These are phyloP conservation scores for Cucumis cinereus DNA, from an alignment of 306 rosid species.

Conservation along the genomic window DNA sequence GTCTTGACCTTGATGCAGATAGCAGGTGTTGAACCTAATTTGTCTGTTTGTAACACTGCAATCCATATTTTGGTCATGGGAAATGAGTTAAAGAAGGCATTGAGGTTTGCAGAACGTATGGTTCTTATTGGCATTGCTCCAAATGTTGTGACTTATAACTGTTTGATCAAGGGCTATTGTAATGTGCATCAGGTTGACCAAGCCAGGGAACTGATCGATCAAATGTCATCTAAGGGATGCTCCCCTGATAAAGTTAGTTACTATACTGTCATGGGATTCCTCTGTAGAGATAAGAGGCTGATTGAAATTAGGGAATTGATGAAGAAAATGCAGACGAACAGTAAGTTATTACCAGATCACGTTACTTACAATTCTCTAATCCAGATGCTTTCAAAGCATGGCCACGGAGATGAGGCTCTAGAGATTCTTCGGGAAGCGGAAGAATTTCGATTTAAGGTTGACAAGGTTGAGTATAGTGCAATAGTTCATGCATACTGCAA, in stretches of 20 bases:
- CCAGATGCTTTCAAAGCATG: conserved; percentile 60
- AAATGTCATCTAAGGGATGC: conserved; percentile 58
- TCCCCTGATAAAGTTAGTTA: conserved; percentile 74
- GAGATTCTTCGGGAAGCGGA: conserved; percentile 65
- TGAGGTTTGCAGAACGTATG: conserved; percentile 54
- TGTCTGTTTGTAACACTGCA: conserved; percentile 65
- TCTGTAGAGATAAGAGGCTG: conserved; percentile 52
- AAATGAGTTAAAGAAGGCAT: conserved; percentile 46
- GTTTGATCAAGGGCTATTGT: conserved; percentile 82
- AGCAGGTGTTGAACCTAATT: conserved; percentile 67
- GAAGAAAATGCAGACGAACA: conserved; percentile 39
- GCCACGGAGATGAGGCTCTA: conserved; percentile 61
- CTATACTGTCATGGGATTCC: conserved; percentile 63
- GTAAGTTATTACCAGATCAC: conserved; percentile 54
- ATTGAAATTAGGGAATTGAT: conserved; percentile 42
- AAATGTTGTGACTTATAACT: conserved; percentile 51
- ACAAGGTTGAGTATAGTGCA: conserved; percentile 80
- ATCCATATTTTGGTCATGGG: conserved; percentile 62
- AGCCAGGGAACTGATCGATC: conserved; percentile 52
- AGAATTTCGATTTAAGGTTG: conserved; percentile 45
- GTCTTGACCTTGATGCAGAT: conserved; percentile 81
- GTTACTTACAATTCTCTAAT: conserved; percentile 72
- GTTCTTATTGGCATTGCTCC: conserved; percentile 51
- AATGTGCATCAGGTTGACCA: conserved; percentile 33
- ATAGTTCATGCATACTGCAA: conserved; percentile 70